Base-by-base conservation (phyloP, 352 stramenopile species). In the Globisporangium polare region DNA sequence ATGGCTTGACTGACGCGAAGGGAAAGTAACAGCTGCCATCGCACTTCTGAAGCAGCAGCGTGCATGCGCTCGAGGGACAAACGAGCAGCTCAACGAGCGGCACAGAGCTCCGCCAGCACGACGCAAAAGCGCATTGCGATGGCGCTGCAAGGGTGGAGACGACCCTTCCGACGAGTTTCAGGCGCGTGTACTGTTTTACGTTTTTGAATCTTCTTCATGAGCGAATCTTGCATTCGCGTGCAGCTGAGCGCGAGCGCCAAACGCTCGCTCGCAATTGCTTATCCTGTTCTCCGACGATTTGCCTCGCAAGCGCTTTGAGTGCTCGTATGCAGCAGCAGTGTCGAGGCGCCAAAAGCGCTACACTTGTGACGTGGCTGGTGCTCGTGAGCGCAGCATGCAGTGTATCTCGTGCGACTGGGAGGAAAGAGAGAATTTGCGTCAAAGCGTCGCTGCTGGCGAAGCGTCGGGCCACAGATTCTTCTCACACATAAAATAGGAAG, bases 171-270 rank as follows among this genome's bases (percentile, higher is more conserved):
- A 9, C 29, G 29, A 10, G 29, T 13, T 47, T 7, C 20, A 37
- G 18, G 12, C 24, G 22, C 22, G 37, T 39, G 35, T 27, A 24
- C 41, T 52, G 22, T 51, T 52, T 39, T 35, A 7, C 27, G 10
- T 27, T 61, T 55, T 41, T 31, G 42, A 54, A 62, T 62, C 56
- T 61, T 26, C 55, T 15, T 31, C 35, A n/a, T 55, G 43, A 62
- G 42, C 55, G 41, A 46, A 46, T 46, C 41, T 46, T 22, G 41
- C n/a, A n/a, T n/a, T n/a, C n/a, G n/a, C n/a, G n/a, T n/a, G n/a
- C 17, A 46, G 41, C 3, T 46, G 41, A 22, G 41, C 10, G 37
- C 37, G 37, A 43, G 37, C 5, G 37, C 18, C 17, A n/a, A 17
- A 33, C 17, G 22, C 18, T 46, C 18, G 18, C 39, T 46, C 18